Conservation (phyloP, 345 rosid species). For the Erucastrum elatum region DNA sequence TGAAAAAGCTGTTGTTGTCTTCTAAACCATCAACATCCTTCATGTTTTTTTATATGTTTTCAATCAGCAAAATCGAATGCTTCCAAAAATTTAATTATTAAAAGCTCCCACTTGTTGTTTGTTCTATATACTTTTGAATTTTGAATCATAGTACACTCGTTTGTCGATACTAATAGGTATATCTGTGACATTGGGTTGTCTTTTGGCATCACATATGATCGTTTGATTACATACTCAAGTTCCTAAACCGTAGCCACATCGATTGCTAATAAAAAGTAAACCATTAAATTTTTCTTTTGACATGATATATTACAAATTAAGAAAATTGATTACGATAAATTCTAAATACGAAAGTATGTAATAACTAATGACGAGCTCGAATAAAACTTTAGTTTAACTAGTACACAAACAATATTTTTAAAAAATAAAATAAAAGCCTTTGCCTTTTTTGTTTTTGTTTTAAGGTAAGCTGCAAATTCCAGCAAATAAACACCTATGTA, state of each 20-base stretch:
- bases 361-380: not conserved
- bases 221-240: not conserved
- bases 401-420: not conserved
- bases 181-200: not conserved
- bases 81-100: not conserved
- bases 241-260: not conserved
- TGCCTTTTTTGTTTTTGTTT: not conserved
- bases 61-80: not conserved
- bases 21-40: not conserved
- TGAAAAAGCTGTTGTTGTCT: not conserved
- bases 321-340: too few relatives aligned
- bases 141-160: not conserved
- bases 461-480: not conserved
- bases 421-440: not conserved
- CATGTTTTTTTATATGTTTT: not conserved
- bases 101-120: conserved; percentile 2
- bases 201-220: not conserved
- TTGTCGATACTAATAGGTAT: not conserved
- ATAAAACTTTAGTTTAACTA: not conserved
- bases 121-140: not conserved
- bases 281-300: not conserved
- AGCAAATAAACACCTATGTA: not conserved
- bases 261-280: not conserved
- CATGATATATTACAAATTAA: not conserved
- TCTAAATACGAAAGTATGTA: not conserved